phyloP scores from a whole-genome alignment of 139 green algal genomes.

The Chlorella sp. region DNA sequence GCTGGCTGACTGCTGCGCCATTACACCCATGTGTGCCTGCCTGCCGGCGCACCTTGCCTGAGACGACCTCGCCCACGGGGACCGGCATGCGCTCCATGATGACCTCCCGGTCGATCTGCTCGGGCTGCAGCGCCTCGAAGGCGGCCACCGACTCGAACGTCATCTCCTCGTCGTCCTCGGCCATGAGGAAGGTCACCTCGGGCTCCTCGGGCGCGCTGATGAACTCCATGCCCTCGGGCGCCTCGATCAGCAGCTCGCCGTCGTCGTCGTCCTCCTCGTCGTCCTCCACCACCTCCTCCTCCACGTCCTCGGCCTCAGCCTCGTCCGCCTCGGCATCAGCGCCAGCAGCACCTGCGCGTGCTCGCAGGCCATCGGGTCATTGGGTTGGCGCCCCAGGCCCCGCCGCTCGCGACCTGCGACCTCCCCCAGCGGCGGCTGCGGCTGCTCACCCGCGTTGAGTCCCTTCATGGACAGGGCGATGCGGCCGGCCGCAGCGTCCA shows the following conservation, averaged over 20 bases:
- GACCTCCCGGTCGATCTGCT: conserved; percentile 1
- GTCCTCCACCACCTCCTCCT: conserved; percentile 14
- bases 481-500: conserved; percentile 40
- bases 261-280: conserved; percentile 12
- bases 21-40: too few relatives aligned
- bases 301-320: conserved; percentile 5
- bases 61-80: conserved; percentile 9
- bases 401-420: too few relatives aligned
- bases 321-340: neutral
- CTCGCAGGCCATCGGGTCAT: too few relatives aligned
- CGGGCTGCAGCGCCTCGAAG: conserved; percentile 5
- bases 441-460: conserved; percentile 1
- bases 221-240: conserved; percentile 31
- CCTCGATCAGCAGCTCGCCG: neutral
- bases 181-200: conserved; percentile 10
- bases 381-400: too few relatives aligned
- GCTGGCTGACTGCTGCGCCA: neutral
- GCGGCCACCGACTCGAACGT: conserved; percentile 8
- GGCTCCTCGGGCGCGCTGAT: conserved; percentile 26
- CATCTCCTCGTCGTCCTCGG: conserved; percentile 15
- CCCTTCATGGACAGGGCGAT: conserved; percentile 50
- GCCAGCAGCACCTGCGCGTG: neutral
- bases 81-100: neutral
- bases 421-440: neutral
- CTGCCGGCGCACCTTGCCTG: conserved; percentile 14